phyloP scores from a whole-genome alignment of 106 monocot species.

The Dendrobium catenatum region DNA sequence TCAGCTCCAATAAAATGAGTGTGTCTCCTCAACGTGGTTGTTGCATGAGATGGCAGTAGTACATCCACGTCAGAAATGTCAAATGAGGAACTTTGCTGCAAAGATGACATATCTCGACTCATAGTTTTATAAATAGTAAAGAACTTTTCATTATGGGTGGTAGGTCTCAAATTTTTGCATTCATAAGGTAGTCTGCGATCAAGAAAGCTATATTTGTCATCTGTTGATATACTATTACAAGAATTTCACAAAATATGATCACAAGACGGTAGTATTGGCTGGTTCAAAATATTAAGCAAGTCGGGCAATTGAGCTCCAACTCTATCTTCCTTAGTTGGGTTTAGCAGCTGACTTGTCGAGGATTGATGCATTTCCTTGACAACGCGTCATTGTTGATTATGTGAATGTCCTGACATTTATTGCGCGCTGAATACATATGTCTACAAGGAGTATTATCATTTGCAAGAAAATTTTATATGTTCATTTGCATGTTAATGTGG shows the following conservation, averaged over 20 bases:
- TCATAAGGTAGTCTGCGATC: constrained; percentile 39
- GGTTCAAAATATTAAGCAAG: constrained; percentile 16
- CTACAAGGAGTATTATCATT: no score
- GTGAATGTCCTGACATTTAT: no score
- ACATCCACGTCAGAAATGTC: constrained; percentile 13
- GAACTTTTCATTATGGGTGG: constrained; percentile 47
- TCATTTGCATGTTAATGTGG: no score
- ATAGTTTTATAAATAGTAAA: constrained; percentile 62
- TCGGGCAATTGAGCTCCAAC: constrained; percentile 4
- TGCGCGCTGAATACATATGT: no score
- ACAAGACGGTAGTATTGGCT: constrained; percentile 17
- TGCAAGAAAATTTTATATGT: no score
- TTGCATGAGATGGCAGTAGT: constrained; percentile 10
- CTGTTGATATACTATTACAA: constrained; percentile 31
- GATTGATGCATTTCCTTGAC: no score
- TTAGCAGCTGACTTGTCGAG: neutral
- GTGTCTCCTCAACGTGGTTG: constrained; percentile 5
- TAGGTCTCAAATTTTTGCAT: constrained; percentile 58
- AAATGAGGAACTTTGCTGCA: constrained; percentile 18
- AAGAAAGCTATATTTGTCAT: constrained; percentile 27
- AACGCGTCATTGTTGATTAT: no score
- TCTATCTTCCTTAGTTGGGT: constrained; percentile 5
- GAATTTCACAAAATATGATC: constrained; percentile 21
- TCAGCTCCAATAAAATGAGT: neutral
- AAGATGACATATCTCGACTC: constrained; percentile 36